Evolutionary conservation across 352 stramenopile species (phyloP).

Genomic region (Pythium aristosporum): DNA sequence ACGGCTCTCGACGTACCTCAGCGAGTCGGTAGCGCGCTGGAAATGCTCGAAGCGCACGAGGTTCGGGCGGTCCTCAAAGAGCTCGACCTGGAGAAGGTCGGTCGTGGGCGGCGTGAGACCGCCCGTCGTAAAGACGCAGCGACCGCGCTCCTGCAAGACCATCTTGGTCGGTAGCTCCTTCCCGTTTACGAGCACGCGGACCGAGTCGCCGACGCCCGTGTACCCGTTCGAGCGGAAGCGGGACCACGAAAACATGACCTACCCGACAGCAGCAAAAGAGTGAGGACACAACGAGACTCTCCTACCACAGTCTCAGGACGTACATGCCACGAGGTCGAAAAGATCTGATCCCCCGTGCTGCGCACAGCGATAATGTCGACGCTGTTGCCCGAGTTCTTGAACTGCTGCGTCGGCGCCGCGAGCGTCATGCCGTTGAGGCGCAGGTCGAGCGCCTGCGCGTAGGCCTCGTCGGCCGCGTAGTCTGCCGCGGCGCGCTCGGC

Average conservation of each 20-base stretch:
- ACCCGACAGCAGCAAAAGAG: background rate
- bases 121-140: conserved; percentile 64
- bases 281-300: too few relatives aligned
- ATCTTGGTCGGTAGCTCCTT: conserved; percentile 78
- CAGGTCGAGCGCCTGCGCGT: conserved; percentile 13
- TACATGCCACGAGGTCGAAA: conserved; percentile 78
- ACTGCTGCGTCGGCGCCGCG: conserved; percentile 33
- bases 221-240: conserved; percentile 58
- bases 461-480: conserved; percentile 13
- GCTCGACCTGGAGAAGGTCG: conserved; percentile 52
- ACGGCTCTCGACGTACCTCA: conserved; percentile 71
- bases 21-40: conserved; percentile 62
- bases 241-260: conserved; percentile 73
- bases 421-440: conserved; percentile 11
- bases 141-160: conserved; percentile 62
- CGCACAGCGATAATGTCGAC: conserved; percentile 78
- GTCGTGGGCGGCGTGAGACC: conserved; percentile 53
- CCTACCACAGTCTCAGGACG: conserved; percentile 8
- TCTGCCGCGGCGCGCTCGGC: background rate
- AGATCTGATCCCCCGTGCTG: conserved; percentile 52
- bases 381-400: conserved; percentile 75
- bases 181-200: conserved; percentile 76
- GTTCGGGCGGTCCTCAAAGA: conserved; percentile 63
- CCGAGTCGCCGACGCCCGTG: conserved; percentile 66
- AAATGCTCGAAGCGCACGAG: conserved; percentile 80